phyloP scores from a whole-genome alignment of 2,329 filamentous ascomycete species.

The Malbranchea zuffiana region DNA sequence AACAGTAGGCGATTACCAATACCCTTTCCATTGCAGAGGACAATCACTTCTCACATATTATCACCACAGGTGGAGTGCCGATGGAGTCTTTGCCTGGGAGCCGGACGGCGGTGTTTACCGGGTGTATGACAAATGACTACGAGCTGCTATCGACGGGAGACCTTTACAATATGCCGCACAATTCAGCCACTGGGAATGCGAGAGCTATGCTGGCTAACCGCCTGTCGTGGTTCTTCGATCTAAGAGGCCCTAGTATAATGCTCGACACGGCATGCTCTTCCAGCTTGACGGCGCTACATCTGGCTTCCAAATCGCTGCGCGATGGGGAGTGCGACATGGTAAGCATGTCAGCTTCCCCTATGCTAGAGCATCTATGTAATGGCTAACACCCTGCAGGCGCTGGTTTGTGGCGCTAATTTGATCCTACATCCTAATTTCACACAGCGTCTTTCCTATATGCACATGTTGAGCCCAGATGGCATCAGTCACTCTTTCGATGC shows the following conservation, averaged over 20 bases:
- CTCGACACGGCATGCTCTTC: conserved; percentile 23
- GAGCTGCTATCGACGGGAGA: background rate
- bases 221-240: conserved; percentile 21
- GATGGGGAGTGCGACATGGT: conserved; percentile 12
- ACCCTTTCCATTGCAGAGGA: background rate
- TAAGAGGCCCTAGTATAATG: conserved; percentile 20
- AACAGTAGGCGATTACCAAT: conserved; percentile 10
- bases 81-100: conserved; percentile 12
- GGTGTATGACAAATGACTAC: conserved; percentile 13
- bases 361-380: background rate
- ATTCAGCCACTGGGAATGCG: conserved; percentile 15
- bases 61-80: conserved; percentile 12
- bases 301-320: conserved; percentile 19
- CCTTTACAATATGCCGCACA: background rate
- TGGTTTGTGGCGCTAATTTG: conserved; percentile 19
- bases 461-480: conserved; percentile 16
- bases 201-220: conserved; percentile 22
- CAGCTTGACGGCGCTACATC: conserved; percentile 21
- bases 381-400: conserved; percentile 4
- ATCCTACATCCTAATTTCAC: conserved; percentile 14
- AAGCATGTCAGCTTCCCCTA: conserved; percentile 13
- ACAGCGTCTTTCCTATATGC: conserved; percentile 14
- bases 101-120: conserved; percentile 13
- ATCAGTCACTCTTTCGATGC: conserved; percentile 24
- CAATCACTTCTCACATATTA: background rate